Conservation (phyloP, 805 yeast genomes). For the Teunomyces kruisii region DNA sequence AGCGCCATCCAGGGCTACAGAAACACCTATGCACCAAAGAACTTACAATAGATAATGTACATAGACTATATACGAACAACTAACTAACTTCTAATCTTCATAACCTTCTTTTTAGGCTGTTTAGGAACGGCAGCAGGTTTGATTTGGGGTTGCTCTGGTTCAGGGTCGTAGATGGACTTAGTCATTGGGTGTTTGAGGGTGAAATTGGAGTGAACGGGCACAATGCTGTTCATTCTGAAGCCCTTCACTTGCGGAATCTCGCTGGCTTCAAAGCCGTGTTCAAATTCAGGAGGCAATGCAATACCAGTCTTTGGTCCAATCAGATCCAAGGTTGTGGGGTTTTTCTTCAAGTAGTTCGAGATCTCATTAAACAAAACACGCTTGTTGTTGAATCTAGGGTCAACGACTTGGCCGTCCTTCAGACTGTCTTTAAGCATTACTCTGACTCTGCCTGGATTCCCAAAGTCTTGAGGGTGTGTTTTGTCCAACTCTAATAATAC, state of each 20-base stretch:
- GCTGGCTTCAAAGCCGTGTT: slow-evolving; percentile 51
- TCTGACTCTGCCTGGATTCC: slow-evolving; percentile 95
- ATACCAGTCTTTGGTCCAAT: slow-evolving; percentile 50
- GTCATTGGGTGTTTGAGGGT: slow-evolving; percentile 84
- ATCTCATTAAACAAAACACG: slow-evolving; percentile 63
- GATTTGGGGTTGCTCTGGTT: slow-evolving; percentile 26
- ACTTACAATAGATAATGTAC: slow-evolving; percentile 1
- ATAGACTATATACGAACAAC: neutral
- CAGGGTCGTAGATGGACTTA: slow-evolving; percentile 62
- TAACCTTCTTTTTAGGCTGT: slow-evolving; percentile 55
- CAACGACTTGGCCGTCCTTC: slow-evolving; percentile 38
- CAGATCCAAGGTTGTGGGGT: slow-evolving; percentile 69
- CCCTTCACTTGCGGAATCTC: slow-evolving; percentile 80
- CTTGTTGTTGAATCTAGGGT: slow-evolving; percentile 43
- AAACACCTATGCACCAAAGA: slow-evolving; percentile 46
- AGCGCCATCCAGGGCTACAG: slow-evolving; percentile 60
- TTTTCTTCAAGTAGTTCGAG: slow-evolving; percentile 56
- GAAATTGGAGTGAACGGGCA: slow-evolving; percentile 83
- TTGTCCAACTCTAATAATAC: slow-evolving; percentile 74
- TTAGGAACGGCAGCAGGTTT: slow-evolving; percentile 39
- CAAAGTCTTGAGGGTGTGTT: slow-evolving; percentile 94
- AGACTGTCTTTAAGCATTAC: slow-evolving; percentile 54
- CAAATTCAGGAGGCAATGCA: slow-evolving; percentile 65
- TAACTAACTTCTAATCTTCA: slow-evolving; percentile 55
- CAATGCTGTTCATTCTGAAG: slow-evolving; percentile 78